phyloP scores from a whole-genome alignment of 176 grass and related monocot species.

The Themeda triandra region DNA sequence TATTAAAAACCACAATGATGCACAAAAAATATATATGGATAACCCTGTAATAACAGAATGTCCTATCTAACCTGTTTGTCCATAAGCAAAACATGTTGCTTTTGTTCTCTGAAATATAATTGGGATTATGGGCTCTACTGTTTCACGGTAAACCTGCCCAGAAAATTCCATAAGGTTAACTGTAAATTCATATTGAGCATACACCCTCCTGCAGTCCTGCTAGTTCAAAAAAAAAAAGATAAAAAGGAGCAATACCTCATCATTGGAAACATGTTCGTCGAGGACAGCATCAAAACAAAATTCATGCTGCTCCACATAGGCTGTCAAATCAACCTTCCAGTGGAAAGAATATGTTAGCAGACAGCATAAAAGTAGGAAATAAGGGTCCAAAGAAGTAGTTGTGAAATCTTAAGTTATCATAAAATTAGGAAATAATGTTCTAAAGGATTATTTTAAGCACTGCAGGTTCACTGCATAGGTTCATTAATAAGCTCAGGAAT shows the following conservation, averaged over 20 bases:
- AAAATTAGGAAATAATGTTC: neutral
- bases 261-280: slow-evolving; percentile 87
- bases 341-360: slow-evolving; percentile 40
- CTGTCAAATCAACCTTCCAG: slow-evolving; percentile 92
- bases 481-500: slow-evolving; percentile 8
- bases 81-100: slow-evolving; percentile 99
- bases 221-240: neutral
- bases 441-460: neutral
- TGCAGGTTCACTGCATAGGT: neutral
- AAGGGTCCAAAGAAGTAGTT: neutral
- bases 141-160: slow-evolving; percentile 84
- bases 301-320: slow-evolving; percentile 93
- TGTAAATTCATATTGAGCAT: neutral
- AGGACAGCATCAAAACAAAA: slow-evolving; percentile 98
- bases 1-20: neutral
- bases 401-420: neutral
- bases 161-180: slow-evolving; percentile 24
- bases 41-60: slow-evolving; percentile 4
- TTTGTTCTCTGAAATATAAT: slow-evolving; percentile 97
- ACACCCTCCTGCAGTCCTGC: neutral
- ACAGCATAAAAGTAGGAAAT: neutral
- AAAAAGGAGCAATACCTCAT: slow-evolving; percentile 67
- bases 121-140: slow-evolving; percentile 96
- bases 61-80: slow-evolving; percentile 80
- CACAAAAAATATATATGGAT: neutral